These are phyloP conservation scores for Alnus glutinosa DNA, from an alignment of 306 rosid species.

Conservation along the genomic window DNA sequence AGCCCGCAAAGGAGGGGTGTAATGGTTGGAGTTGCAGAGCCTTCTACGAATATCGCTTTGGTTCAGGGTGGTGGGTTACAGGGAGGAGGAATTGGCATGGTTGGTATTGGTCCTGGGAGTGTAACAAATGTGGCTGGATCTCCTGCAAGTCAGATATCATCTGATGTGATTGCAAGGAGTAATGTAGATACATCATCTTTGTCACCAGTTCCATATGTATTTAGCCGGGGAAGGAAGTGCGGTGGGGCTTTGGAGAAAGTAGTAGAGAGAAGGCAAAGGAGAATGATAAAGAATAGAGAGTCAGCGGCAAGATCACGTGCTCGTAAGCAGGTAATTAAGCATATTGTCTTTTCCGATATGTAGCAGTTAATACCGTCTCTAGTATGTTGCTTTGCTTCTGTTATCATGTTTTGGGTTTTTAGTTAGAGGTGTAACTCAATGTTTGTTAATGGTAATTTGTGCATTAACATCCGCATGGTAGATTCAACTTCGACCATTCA, in stretches of 20 bases:
- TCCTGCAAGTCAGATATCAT: conserved; percentile 54
- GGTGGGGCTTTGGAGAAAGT: conserved; percentile 67
- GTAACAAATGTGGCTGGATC: conserved; percentile 47
- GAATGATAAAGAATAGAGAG: conserved; percentile 97
- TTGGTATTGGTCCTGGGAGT: conserved; percentile 46
- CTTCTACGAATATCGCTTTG: conserved; percentile 43
- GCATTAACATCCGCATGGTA: no score
- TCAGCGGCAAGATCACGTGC: conserved; percentile 98
- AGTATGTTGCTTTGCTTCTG: background rate
- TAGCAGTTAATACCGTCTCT: conserved; percentile 1
- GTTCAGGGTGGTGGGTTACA: conserved; percentile 38
- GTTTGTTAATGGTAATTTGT: no score
- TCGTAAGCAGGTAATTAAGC: conserved; percentile 80
- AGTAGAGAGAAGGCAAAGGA: conserved; percentile 90
- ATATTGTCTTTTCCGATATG: background rate
- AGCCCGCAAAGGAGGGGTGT: conserved; percentile 50
- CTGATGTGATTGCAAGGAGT: conserved; percentile 46
- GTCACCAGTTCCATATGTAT: conserved; percentile 71
- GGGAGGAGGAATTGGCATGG: conserved; percentile 43
- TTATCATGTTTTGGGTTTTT: no score
- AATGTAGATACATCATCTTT: conserved; percentile 37
- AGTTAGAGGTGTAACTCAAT: no score
- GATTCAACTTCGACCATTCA: no score
- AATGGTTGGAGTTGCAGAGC: conserved; percentile 49
- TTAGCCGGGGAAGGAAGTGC: conserved; percentile 66